A percentile compares a stretch with the other conserved stretches of the same genome.
These are phyloP conservation scores for Dryadomyces sulphureus DNA, from an alignment of 2,329 filamentous ascomycete genomes.

Conservation along the genomic window DNA sequence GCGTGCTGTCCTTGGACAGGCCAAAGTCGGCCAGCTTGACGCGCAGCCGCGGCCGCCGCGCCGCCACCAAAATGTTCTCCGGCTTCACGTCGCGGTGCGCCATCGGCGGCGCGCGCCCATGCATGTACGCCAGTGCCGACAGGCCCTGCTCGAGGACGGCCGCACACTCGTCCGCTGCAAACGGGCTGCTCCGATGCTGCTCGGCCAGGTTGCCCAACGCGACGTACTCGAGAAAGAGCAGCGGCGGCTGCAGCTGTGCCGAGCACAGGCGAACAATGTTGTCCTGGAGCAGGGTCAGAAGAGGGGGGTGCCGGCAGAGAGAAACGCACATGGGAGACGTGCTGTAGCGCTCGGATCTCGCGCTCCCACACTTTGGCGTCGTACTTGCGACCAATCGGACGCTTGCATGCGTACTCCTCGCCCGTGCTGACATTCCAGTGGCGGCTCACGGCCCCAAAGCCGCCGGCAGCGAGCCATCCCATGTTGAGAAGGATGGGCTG, in stretches of 20 bases:
- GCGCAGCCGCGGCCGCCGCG: not conserved
- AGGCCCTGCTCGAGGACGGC: not conserved
- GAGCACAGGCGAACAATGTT: not conserved
- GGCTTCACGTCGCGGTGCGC: not conserved
- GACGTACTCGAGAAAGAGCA: not conserved
- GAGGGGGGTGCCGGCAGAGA: not conserved
- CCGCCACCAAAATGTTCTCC: not conserved
- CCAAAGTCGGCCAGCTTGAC: slow-evolving; percentile 1
- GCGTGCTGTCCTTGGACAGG: not conserved
- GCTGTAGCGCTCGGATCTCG: not conserved
- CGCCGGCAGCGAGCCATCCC: not conserved
- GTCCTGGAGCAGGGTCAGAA: not conserved
- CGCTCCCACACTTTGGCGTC: not conserved
- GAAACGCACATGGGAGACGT: not conserved
- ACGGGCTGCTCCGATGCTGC: not conserved
- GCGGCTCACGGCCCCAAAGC: not conserved
- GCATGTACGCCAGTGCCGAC: not conserved
- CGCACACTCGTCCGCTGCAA: not conserved
- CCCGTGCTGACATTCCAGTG: not conserved
- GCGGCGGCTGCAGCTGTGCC: not conserved
- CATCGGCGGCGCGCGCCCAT: not conserved
- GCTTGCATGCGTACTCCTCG: not conserved
- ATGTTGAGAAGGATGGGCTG: not conserved
- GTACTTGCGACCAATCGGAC: not conserved
- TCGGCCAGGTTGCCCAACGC: not conserved